Percentiles rank a stretch among this genome's conserved stretches.
phyloP scores from a whole-genome alignment of 164 flowering plant genomes.

The Tetrastigma voinierianum region DNA sequence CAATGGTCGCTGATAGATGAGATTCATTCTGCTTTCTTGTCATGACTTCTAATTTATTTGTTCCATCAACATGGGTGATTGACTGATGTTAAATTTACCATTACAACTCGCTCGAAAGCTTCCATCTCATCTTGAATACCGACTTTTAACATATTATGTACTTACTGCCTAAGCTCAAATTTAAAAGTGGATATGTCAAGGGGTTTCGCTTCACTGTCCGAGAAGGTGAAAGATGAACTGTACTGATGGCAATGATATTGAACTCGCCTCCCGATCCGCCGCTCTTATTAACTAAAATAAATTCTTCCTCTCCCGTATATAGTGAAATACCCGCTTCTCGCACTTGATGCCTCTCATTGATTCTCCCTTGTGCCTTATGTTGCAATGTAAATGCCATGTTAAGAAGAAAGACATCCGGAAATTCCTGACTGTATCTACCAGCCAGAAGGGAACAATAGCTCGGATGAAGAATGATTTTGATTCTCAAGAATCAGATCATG shows the following conservation, averaged over 20 bases:
- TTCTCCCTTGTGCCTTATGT: neutral
- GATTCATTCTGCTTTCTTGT: too few relatives aligned
- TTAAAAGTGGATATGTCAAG: slow-evolving; percentile 55
- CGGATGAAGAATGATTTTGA: slow-evolving; percentile 33
- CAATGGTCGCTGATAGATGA: too few relatives aligned
- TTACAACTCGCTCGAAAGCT: too few relatives aligned
- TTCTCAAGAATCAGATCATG: neutral
- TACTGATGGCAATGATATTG: slow-evolving; percentile 55
- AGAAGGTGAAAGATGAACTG: slow-evolving; percentile 59
- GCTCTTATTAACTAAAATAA: slow-evolving; percentile 49
- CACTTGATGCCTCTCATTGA: neutral
- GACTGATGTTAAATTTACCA: too few relatives aligned
- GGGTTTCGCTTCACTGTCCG: slow-evolving; percentile 39
- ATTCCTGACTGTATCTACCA: slow-evolving; percentile 66
- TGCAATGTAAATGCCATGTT: slow-evolving; percentile 63
- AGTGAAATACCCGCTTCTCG: neutral
- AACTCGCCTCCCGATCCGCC: slow-evolving; percentile 48
- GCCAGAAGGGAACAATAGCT: slow-evolving; percentile 50
- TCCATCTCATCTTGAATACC: too few relatives aligned
- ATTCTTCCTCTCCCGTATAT: neutral
- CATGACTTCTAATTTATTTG: too few relatives aligned
- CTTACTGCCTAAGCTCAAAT: slow-evolving; percentile 37
- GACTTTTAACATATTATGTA: neutral
- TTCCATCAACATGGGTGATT: too few relatives aligned
- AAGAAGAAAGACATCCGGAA: slow-evolving; percentile 70